A percentile compares a stretch with the other conserved stretches of the same genome.
Conservation (phyloP, 2,329 filamentous ascomycete species). For the Arthrobotrys entomopaga region DNA sequence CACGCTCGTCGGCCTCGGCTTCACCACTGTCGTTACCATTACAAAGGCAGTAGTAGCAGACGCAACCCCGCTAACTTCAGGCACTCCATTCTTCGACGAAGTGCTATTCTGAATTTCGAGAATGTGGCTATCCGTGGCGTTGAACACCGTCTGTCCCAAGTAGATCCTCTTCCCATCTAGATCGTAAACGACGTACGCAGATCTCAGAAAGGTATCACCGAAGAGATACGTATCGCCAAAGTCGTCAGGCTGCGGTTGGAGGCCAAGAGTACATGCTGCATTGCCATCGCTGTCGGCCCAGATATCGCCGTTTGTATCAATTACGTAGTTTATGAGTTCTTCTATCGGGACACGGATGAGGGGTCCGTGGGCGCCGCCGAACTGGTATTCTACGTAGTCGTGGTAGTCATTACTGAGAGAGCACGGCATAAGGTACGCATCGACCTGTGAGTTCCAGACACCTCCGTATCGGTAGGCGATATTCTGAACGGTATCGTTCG, state of each 20-base stretch:
- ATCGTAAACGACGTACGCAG: constrained; percentile 80
- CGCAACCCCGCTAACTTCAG: constrained; percentile 67
- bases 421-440: constrained; percentile 66
- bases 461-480: constrained; percentile 36
- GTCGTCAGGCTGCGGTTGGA: constrained; percentile 69
- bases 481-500: constrained; percentile 36
- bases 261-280: constrained; percentile 73
- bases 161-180: constrained; percentile 77
- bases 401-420: constrained; percentile 68
- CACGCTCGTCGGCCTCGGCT: constrained; percentile 21
- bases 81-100: constrained; percentile 63
- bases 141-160: constrained; percentile 74
- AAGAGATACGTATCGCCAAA: constrained; percentile 65
- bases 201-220: constrained; percentile 79
- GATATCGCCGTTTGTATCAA: constrained; percentile 65
- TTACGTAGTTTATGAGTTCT: constrained; percentile 70
- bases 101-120: constrained; percentile 68
- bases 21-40: constrained; percentile 39
- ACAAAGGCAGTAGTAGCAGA: constrained; percentile 63
- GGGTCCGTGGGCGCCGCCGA: constrained; percentile 67
- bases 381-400: constrained; percentile 59
- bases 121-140: constrained; percentile 67
- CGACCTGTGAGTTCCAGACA: constrained; percentile 42
- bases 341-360: constrained; percentile 65
- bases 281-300: constrained; percentile 68